phyloP scores from a whole-genome alignment of 257 asterid species.

The Cordia subcordata region DNA sequence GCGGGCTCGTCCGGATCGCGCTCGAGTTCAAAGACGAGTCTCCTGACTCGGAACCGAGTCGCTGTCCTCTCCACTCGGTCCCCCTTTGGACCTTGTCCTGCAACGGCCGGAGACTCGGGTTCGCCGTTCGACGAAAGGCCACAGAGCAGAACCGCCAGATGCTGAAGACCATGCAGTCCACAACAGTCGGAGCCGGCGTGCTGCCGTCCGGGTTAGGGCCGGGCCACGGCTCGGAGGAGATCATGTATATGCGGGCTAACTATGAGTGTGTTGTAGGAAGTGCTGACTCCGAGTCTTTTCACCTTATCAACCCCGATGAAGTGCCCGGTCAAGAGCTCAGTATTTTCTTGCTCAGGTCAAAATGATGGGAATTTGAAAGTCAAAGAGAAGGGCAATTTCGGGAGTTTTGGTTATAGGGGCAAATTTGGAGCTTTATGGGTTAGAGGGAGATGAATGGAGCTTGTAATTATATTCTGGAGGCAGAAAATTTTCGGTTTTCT shows the following conservation, averaged over 20 bases:
- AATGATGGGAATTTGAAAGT: conserved; percentile 17
- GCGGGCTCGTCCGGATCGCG: conserved; percentile 72
- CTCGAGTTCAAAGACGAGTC: conserved; percentile 75
- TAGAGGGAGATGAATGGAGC: background rate
- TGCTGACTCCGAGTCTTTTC: conserved; percentile 88
- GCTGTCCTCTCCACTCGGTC: conserved; percentile 62
- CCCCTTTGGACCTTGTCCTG: conserved; percentile 87
- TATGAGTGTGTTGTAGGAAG: conserved; percentile 79
- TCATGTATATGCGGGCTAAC: conserved; percentile 92
- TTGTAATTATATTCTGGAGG: background rate
- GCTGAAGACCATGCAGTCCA: conserved; percentile 76
- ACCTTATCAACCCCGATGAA: conserved; percentile 80
- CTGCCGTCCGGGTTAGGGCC: conserved; percentile 55
- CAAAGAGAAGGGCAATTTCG: background rate
- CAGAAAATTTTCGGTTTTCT: background rate
- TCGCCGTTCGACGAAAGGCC: conserved; percentile 59
- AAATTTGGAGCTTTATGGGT: background rate
- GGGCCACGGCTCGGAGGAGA: conserved; percentile 56
- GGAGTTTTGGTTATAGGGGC: conserved; percentile 6
- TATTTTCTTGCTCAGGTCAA: conserved; percentile 77
- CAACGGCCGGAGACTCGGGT: conserved; percentile 76
- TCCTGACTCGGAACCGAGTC: conserved; percentile 48
- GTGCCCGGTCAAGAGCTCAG: conserved; percentile 92
- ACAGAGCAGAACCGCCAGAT: conserved; percentile 47
- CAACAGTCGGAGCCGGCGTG: conserved; percentile 89